Evolutionary conservation across 2,329 filamentous ascomycete species (phyloP).

Genomic region (Hypoxylon rubiginosum): DNA sequence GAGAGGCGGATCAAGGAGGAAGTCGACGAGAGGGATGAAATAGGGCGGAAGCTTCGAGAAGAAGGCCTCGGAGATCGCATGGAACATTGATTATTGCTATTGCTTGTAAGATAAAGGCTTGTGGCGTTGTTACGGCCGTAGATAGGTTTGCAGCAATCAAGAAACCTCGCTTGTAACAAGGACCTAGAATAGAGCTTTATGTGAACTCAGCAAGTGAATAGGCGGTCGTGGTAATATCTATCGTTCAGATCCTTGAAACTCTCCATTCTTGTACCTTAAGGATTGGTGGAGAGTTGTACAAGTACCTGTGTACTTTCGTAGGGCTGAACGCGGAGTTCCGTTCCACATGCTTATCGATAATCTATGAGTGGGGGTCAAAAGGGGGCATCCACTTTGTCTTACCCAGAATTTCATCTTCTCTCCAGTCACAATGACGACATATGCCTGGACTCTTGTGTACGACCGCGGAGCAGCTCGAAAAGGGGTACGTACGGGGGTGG

Average conservation of each 20-base stretch:
- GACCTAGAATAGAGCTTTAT: not conserved
- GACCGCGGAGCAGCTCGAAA: no score
- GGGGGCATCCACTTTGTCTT: not conserved
- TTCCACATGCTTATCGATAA: not conserved
- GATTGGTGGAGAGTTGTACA: not conserved
- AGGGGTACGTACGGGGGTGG: no score
- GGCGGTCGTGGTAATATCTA: no score
- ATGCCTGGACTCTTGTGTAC: not conserved
- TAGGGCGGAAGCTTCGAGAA: slow-evolving; percentile 66
- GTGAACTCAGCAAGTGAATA: not conserved
- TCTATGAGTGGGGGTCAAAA: not conserved
- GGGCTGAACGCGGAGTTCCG: not conserved
- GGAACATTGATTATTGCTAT: slow-evolving; percentile 57
- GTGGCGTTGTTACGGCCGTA: not conserved
- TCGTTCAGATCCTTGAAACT: not conserved
- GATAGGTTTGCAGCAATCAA: not conserved
- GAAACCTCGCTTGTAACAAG: not conserved
- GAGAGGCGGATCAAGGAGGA: slow-evolving; percentile 77
- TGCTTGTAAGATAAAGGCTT: no score
- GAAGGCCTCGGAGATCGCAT: slow-evolving; percentile 69
- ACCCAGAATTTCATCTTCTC: no score
- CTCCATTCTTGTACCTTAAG: no score
- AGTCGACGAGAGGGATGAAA: slow-evolving; percentile 69
- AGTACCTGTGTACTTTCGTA: slow-evolving; percentile 1
- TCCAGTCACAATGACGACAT: no score